Evolutionary conservation across 129 eudicot species (phyloP), one percentile per base, ranked within the genome.

Genomic region (Mikania micrantha): DNA sequence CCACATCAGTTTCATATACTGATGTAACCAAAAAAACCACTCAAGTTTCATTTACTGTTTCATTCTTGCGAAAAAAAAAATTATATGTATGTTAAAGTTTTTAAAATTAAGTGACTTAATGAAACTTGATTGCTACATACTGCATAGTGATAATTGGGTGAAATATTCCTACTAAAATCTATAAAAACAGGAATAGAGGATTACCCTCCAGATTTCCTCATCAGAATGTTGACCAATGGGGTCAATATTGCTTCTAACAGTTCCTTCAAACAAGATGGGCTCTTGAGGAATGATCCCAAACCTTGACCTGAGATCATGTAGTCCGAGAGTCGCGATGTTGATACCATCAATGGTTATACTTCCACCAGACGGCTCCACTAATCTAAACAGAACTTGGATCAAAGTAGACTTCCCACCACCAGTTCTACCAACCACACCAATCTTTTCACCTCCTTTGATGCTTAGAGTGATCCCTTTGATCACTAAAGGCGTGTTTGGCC

Each of bases 241-340:
- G 54, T 91, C 97, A 17, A 91, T 80, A 77, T 91, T 91, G 90
- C 86, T 87, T 60, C 97, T 79, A 21, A 91, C 87, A 0, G 95
- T 91, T 52, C 97, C 97, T 83, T 85, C 88, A 27, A 91, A 91
- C 60, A 91, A 90, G 72, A 81, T 85, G 15, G 97, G 97, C 56
- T 91, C 97, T 78, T 91, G 97, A 66, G 97, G 97, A 73, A 91
- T 91, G 81, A 91, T 91, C 9, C 97, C 95, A 48, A 91, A 85
- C 3, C 90, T 87, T 34, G 97, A 87, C 82, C 97, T 79, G 11
- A 91, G 90, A 76, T 91, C 93, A 57, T 91, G 95, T 16, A 91
- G 88, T 5, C 97, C 97, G 0, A 91, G 73, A 0, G 66, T 72
- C n/a, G 85, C 60, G 9, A 91, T 87, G 71, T 91, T 85, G 19